Evolutionary conservation across 345 rosid species (phyloP), one percentile per base, ranked within the genome.

Genomic region (Arabis alpina): DNA sequence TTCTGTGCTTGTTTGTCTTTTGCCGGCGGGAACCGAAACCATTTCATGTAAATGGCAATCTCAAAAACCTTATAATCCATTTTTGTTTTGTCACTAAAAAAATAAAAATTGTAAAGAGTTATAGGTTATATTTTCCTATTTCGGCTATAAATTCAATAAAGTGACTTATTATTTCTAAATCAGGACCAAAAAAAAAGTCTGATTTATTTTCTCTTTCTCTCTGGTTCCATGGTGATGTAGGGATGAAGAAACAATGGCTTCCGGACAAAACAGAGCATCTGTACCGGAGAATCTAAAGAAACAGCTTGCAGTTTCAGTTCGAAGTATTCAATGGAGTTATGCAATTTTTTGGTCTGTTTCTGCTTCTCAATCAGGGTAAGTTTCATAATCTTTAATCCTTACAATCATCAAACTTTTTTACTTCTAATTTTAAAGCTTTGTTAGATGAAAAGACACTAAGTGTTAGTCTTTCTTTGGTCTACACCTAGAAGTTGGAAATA

Each of bases 331-430:
- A 36, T 94, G 99, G 99, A 89, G 93, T 81, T 94, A 89, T 76
- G 96, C 88, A 70, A 89, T 94, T 62, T 94, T 91, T 83, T 94
- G 99, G 99, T 85, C 95, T 64, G 72, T 78, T 73, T 88, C 99
- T 37, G 39, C 85, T 56, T 66, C 75, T 61, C 91, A 89, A 58
- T 80, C 83, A 39, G 96, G 93, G 99, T 94, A 83, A 75, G 64
- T 32, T 62, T 60, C 61, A 10, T 57, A n/a, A 48, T 41, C 67
- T 40, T 40, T 50, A 45, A 15, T 28, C 25, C 57, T 54, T 45
- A 8, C 25, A 32, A 19, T 43, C 23, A 27, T 27, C 52, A 8
- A 16, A 9, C 25, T 41, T 42, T 16, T 42, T 41, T 40, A 34
- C 6, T 28, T 28, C 23, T 28, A 28, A 5, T 28, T 58, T 58